Conservation (phyloP, 2,329 filamentous ascomycete genomes). For the Colletotrichum endophyticum region DNA sequence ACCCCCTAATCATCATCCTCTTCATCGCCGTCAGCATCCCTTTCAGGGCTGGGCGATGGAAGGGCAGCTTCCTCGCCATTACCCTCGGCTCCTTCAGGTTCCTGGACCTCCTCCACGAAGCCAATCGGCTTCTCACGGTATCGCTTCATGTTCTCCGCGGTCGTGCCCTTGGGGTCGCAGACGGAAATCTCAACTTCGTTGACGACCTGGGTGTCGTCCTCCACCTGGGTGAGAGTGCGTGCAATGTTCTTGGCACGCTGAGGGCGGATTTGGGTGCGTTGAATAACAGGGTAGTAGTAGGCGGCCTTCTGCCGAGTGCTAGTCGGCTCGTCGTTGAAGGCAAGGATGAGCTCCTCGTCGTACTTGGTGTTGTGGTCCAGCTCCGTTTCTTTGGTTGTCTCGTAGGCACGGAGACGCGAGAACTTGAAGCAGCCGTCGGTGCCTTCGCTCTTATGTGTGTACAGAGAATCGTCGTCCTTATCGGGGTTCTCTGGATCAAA, state of each 20-base stretch:
- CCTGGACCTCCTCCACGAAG: constrained; percentile 44
- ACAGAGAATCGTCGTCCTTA: constrained; percentile 57
- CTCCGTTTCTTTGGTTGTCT: constrained; percentile 64
- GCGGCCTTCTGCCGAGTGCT: constrained; percentile 58
- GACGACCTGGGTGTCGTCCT: constrained; percentile 55
- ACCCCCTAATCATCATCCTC: constrained; percentile 34
- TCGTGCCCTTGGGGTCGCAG: constrained; percentile 59
- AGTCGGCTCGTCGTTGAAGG: constrained; percentile 55
- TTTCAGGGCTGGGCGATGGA: constrained; percentile 29
- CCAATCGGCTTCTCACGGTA: constrained; percentile 60
- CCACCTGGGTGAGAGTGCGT: constrained; percentile 49
- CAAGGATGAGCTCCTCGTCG: constrained; percentile 66
- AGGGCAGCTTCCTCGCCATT: background rate
- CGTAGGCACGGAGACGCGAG: constrained; percentile 67
- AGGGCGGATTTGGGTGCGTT: constrained; percentile 65
- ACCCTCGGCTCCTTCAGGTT: constrained; percentile 15
- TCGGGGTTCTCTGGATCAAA: constrained; percentile 64
- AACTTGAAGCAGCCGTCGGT: constrained; percentile 62
- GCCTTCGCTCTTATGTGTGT: constrained; percentile 54
- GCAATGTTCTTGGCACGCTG: constrained; percentile 69
- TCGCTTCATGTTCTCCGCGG: constrained; percentile 53
- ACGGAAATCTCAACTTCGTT: constrained; percentile 62
- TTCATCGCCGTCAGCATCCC: constrained; percentile 48
- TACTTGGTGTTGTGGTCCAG: constrained; percentile 65
- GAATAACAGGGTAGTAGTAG: constrained; percentile 73